A percentile compares a stretch with the other conserved stretches of the same genome.
phyloP scores from a whole-genome alignment of 192 early-diverging fungal genomes.

The Funneliformis mosseae region DNA sequence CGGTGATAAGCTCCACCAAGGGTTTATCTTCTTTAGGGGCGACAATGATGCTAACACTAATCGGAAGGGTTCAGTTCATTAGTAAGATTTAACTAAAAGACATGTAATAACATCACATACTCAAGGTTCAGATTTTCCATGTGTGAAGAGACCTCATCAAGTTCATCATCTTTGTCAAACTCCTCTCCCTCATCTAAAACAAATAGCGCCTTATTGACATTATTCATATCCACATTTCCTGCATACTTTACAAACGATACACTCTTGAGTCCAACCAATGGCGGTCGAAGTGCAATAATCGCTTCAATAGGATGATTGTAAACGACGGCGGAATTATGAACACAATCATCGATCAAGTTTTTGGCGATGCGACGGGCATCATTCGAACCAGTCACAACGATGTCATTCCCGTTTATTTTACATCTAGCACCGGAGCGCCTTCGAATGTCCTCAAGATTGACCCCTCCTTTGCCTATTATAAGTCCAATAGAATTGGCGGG shows the following conservation, averaged over 20 bases:
- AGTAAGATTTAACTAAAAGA: neutral
- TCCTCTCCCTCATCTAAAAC: conserved; percentile 7
- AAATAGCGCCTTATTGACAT: neutral
- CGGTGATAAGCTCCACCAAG: neutral
- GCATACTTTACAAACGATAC: neutral
- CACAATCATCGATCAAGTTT: neutral
- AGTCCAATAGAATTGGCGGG: neutral
- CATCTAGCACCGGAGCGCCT: neutral
- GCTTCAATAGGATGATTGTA: neutral
- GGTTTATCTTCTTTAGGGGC: neutral
- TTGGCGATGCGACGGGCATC: neutral
- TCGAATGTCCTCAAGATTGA: neutral
- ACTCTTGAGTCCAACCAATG: neutral
- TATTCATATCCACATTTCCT: neutral
- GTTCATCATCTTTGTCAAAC: neutral
- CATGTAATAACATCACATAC: neutral
- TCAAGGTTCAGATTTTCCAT: neutral
- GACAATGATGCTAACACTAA: neutral
- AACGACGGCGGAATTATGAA: neutral
- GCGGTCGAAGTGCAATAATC: neutral
- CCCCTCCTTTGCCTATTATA: neutral
- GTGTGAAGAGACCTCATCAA: neutral
- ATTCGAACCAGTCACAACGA: neutral
- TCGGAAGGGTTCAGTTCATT: neutral
- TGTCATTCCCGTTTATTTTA: neutral